Conservation (phyloP, 192 early-diverging fungal species). For the Rhizophagus sp. region DNA sequence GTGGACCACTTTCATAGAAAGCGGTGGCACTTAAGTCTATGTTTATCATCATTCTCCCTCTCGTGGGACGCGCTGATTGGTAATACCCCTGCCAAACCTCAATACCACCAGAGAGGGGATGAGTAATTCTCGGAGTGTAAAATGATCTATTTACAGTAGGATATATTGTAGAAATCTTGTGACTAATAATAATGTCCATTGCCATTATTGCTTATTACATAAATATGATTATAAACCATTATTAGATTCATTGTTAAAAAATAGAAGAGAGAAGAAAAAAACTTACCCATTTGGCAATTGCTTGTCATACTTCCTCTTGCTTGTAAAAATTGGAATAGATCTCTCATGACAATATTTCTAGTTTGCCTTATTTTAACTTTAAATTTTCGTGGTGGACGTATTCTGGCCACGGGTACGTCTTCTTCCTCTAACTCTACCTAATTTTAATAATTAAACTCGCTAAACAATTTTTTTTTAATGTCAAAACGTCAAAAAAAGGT, state of each 20-base stretch:
- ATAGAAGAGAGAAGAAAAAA: not conserved
- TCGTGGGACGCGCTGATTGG: constrained; percentile 68
- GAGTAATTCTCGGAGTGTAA: constrained; percentile 68
- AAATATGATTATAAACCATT: not conserved
- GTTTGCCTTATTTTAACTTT: constrained; percentile 63
- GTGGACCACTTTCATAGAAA: constrained; percentile 63
- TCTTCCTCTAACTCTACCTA: constrained; percentile 50
- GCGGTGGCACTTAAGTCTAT: constrained; percentile 69
- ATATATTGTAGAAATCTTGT: constrained; percentile 72
- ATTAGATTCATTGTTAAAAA: not conserved
- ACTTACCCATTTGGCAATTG: constrained; percentile 38
- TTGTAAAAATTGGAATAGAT: constrained; percentile 52
- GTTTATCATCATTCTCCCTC: constrained; percentile 65
- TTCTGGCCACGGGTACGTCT: constrained; percentile 10
- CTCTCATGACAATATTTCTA: constrained; percentile 65
- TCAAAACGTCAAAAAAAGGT: not conserved
- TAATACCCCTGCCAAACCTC: constrained; percentile 94
- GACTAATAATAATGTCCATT: constrained; percentile 79
- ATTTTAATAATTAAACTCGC: not conserved
- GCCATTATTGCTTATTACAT: constrained; percentile 51
- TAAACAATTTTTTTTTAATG: not conserved
- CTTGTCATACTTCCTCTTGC: constrained; percentile 42
- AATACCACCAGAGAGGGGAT: constrained; percentile 62
- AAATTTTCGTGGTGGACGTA: constrained; percentile 55
- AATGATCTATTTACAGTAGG: constrained; percentile 85